A percentile compares a stretch with the other conserved stretches of the same genome.
Conservation (phyloP, 345 rosid species). For the Streptanthus diversifolius region DNA sequence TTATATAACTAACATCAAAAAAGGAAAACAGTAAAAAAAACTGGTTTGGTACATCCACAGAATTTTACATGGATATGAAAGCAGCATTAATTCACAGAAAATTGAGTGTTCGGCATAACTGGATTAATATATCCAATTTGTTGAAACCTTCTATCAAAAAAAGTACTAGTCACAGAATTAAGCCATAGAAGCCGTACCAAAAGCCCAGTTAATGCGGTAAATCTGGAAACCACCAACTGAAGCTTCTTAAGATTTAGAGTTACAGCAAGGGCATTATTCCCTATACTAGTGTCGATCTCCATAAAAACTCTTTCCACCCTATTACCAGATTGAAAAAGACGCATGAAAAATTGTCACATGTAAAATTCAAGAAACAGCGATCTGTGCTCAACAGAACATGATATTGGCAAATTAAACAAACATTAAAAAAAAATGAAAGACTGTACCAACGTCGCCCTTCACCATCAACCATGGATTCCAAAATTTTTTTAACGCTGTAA, state of each 20-base stretch:
- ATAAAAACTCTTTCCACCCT: slow-evolving; percentile 94
- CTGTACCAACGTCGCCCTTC: slow-evolving; percentile 91
- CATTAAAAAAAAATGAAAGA: slow-evolving; percentile 19
- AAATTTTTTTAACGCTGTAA: slow-evolving; percentile 73
- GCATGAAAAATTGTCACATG: slow-evolving; percentile 4
- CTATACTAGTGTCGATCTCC: slow-evolving; percentile 77
- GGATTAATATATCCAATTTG: background rate
- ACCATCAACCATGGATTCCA: slow-evolving; percentile 80
- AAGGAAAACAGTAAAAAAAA: background rate
- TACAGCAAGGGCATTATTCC: slow-evolving; percentile 66
- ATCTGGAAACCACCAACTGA: slow-evolving; percentile 69
- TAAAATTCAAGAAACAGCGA: slow-evolving; percentile 14
- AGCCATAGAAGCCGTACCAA: slow-evolving; percentile 51
- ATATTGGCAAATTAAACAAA: slow-evolving; percentile 15
- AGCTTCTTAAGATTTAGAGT: slow-evolving; percentile 72
- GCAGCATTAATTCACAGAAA: background rate
- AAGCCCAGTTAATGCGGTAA: slow-evolving; percentile 90
- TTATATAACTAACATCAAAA: background rate
- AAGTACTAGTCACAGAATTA: slow-evolving; percentile 4
- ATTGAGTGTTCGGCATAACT: background rate
- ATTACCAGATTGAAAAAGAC: slow-evolving; percentile 18
- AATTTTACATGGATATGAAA: slow-evolving; percentile 10
- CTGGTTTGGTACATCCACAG: background rate
- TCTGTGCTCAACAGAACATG: slow-evolving; percentile 4
- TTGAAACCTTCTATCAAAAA: background rate